Base-by-base conservation (phyloP, 108 stramenopile genomes). In the Poteriospumella lacustris region DNA sequence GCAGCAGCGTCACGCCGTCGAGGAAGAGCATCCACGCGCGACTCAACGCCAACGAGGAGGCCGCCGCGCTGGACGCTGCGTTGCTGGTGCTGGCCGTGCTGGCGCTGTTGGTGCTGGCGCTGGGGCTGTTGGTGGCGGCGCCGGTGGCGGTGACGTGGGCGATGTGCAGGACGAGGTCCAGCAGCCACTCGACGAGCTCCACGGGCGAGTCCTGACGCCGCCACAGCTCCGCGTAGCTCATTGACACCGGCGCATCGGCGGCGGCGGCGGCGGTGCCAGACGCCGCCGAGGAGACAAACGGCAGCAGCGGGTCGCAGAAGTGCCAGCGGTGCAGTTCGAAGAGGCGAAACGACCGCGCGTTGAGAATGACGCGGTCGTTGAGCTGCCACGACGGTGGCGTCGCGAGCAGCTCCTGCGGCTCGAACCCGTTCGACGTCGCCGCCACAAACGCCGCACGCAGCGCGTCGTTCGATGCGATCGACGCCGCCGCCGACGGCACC, bases 1-100 rank as follows among this genome's bases (percentile, higher is more conserved):
- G 82, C 60, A 95, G 86, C 42, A 88, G 82, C 59, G 91, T 91
- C 34, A 90, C 82, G 67, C 88, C 77, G 79, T 96, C 93, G 62
- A 96, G 84, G 82, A 96, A 96, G 15, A 88, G 76, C 58, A 92
- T 85, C 60, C 60, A 64, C 5, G 36, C 9, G 28, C 3, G 19
- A 19, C 47, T 15, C 15, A 52, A 15, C 47, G 9, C 47, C 19
- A 15, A 9, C 19, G 47, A 19, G 9, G 19, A 19, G 19, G 9
- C 47, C 19, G 19, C 47, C 19, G 19, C 47, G 19, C 9, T 19
- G 15, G 19, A 9, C 19, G 47, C 47, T 19, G 9, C 47, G 9
- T 52, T 52, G 19, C 47, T 52, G 47, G 19, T 19, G 9, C 15
- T 15, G 47, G 47, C 9, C 15, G 47, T 9, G 47, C 15, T 15